phyloP scores from a whole-genome alignment of 1,139 yeast species.

The Meyerozyma sp. region DNA sequence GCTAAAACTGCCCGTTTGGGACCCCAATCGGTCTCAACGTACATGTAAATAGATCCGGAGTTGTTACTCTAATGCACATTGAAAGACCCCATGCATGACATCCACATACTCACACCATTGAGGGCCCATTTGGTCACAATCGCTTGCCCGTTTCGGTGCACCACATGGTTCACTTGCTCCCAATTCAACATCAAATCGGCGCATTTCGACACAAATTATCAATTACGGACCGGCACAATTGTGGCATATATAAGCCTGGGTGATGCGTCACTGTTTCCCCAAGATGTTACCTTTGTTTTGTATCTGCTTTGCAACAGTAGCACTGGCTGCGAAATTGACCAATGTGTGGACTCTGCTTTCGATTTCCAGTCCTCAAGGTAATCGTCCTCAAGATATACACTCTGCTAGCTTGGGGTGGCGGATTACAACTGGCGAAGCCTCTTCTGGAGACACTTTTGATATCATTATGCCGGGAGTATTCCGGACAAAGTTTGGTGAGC shows the following conservation, averaged over 20 bases:
- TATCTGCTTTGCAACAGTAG: background rate
- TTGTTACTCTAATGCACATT: background rate
- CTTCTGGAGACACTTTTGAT: conserved; percentile 9
- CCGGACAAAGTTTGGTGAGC: conserved; percentile 12
- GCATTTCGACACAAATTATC: too few relatives aligned
- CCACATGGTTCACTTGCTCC: background rate
- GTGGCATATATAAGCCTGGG: background rate
- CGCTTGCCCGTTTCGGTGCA: background rate
- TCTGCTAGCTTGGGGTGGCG: conserved; percentile 14
- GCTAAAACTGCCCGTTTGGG: background rate
- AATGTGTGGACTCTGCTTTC: conserved; percentile 7
- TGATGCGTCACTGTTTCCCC: background rate
- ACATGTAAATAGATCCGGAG: conserved; percentile 1
- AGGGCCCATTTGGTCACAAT: too few relatives aligned
- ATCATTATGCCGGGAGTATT: conserved; percentile 15
- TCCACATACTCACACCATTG: background rate
- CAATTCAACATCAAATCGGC: background rate
- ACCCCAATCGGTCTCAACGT: background rate
- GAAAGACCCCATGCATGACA: background rate
- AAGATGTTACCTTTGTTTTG: background rate
- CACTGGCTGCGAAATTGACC: conserved; percentile 1
- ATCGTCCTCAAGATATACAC: conserved; percentile 15
- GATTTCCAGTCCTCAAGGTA: conserved; percentile 5
- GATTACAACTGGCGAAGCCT: conserved; percentile 6
- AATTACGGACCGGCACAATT: background rate